Conservation (phyloP, 305 asterid genomes). For the Ilex paraguariensis region DNA sequence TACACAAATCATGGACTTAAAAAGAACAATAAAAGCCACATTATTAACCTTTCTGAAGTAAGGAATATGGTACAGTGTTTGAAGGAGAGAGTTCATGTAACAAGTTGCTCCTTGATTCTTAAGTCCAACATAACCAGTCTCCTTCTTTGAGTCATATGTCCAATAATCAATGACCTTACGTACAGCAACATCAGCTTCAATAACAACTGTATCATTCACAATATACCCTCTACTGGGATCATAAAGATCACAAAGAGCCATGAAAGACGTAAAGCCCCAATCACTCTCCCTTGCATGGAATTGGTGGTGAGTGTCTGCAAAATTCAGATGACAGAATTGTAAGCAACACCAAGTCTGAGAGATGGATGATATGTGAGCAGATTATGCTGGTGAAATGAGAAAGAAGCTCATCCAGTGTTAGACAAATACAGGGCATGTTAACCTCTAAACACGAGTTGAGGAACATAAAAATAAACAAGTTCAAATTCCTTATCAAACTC, state of each 20-base stretch:
- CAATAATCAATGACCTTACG: constrained; percentile 89
- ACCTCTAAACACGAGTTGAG: not conserved
- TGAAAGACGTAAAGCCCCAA: constrained; percentile 94
- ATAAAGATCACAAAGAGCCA: constrained; percentile 82
- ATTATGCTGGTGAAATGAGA: not conserved
- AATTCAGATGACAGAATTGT: constrained; percentile 15
- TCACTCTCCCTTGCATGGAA: constrained; percentile 93
- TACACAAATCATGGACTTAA: not conserved
- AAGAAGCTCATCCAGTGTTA: not conserved
- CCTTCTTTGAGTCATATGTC: constrained; percentile 93
- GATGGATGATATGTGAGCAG: not conserved
- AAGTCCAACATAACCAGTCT: constrained; percentile 90
- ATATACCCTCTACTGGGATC: constrained; percentile 86
- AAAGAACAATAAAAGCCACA: not conserved
- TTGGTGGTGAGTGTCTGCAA: constrained; percentile 87
- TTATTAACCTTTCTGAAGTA: constrained; percentile 74
- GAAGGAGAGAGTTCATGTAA: constrained; percentile 91
- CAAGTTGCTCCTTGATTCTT: constrained; percentile 98
- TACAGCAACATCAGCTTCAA: constrained; percentile 94
- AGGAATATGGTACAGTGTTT: constrained; percentile 85
- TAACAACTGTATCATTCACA: constrained; percentile 63
- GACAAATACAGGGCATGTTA: not conserved
- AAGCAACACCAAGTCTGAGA: not conserved
- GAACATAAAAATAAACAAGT: not conserved
- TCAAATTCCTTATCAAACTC: not conserved